Evolutionary conservation across 441 rosid genomes (phyloP).

Genomic region (Populus hybrid): DNA sequence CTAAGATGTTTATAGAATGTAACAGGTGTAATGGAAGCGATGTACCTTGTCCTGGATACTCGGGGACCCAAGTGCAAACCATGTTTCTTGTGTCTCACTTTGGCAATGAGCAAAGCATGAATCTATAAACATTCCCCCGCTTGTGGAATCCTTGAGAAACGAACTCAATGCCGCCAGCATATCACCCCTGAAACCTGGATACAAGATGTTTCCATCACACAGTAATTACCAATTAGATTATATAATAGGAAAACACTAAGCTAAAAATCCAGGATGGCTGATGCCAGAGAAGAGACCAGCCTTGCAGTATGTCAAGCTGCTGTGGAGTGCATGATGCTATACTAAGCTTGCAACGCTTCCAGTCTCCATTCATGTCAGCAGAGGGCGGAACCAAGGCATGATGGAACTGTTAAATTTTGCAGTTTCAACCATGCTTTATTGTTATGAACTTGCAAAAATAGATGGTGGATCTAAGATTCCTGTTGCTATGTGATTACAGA

Average conservation of each 20-base stretch:
- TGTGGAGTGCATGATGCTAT: constrained; percentile 50
- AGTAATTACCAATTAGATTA: neutral
- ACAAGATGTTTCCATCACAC: neutral
- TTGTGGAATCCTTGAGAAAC: constrained; percentile 46
- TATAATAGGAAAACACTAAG: neutral
- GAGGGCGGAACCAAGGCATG: constrained; percentile 88
- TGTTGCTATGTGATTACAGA: constrained; percentile 8
- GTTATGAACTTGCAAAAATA: neutral
- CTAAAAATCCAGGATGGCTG: neutral
- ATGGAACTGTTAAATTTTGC: constrained; percentile 48
- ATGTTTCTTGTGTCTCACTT: constrained; percentile 84
- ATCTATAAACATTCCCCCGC: constrained; percentile 74
- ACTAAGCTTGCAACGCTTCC: constrained; percentile 76
- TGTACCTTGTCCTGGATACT: constrained; percentile 63
- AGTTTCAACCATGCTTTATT: neutral
- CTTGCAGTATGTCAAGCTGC: constrained; percentile 71
- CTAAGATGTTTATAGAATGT: neutral
- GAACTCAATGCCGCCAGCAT: constrained; percentile 58
- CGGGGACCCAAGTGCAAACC: constrained; percentile 88
- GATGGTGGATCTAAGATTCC: neutral
- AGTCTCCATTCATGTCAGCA: constrained; percentile 72
- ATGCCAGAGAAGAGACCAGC: constrained; percentile 27
- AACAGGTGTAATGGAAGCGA: neutral
- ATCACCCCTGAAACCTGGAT: constrained; percentile 72
- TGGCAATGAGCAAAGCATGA: constrained; percentile 99